A percentile compares a stretch with the other conserved stretches of the same genome.
These are phyloP conservation scores for Tilletia indica DNA, from an alignment of 1,284 basidiomycete species.

Conservation along the genomic window DNA sequence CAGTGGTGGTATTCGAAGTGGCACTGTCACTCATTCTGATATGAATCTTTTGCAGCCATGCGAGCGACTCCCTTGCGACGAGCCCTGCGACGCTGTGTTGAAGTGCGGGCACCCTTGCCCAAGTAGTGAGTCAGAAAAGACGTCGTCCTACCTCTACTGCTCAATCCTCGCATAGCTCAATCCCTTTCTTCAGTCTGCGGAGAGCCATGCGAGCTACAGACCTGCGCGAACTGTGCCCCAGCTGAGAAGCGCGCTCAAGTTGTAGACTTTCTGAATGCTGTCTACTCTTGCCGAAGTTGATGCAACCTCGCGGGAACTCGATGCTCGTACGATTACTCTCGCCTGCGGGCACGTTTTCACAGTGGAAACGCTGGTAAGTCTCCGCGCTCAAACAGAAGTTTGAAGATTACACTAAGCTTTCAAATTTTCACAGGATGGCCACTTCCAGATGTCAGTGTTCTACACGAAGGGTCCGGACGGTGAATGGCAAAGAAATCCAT, in stretches of 20 bases:
- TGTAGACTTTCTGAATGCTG: slow-evolving; percentile 65
- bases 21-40: background rate
- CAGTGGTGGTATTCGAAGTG: background rate
- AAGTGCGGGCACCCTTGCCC: slow-evolving; percentile 68
- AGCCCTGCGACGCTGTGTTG: slow-evolving; percentile 61
- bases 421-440: slow-evolving; percentile 57
- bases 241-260: slow-evolving; percentile 58
- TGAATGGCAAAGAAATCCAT: slow-evolving; percentile 59
- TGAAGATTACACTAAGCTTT: background rate
- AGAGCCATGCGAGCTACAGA: slow-evolving; percentile 65
- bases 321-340: slow-evolving; percentile 66
- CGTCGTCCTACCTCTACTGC: background rate
- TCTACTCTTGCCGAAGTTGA: slow-evolving; percentile 63
- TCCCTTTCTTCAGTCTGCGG: slow-evolving; percentile 63
- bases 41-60: slow-evolving; percentile 62
- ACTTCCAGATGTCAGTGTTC: slow-evolving; percentile 62
- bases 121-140: slow-evolving; percentile 60
- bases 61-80: slow-evolving; percentile 67
- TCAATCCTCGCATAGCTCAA: too few relatives aligned
- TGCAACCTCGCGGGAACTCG: slow-evolving; percentile 58
- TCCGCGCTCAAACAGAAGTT: background rate
- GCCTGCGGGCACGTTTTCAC: slow-evolving; percentile 70
- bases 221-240: slow-evolving; percentile 63
- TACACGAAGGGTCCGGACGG: slow-evolving; percentile 59
- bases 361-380: slow-evolving; percentile 65